These are phyloP conservation scores for Multifurca ochricompacta DNA, from an alignment of 768 basidiomycete species.

Conservation along the genomic window DNA sequence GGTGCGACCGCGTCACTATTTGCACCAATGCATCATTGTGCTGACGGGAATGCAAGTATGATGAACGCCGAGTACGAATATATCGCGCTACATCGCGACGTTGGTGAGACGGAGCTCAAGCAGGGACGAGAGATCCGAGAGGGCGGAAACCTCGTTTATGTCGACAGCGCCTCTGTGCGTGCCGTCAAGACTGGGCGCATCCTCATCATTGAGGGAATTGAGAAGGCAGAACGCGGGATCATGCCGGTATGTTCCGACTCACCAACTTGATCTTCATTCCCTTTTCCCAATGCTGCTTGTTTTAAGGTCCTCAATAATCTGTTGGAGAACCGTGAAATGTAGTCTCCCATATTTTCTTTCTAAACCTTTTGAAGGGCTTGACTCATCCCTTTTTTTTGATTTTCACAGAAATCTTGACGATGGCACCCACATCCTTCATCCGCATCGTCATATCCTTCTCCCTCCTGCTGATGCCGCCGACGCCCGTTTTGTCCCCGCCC, in stretches of 20 bases:
- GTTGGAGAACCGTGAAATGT: conserved; percentile 67
- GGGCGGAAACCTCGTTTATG: conserved; percentile 57
- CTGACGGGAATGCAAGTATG: conserved; percentile 30
- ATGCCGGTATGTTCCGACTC: conserved; percentile 51
- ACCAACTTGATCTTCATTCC: background rate
- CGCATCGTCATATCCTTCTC: conserved; percentile 48
- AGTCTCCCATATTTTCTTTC: too few species aligned
- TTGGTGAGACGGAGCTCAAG: conserved; percentile 67
- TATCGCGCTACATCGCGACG: conserved; percentile 57
- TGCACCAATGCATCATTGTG: background rate
- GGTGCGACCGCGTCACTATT: conserved; percentile 29
- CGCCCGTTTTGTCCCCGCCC: conserved; percentile 53
- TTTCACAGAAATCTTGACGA: conserved; percentile 54
- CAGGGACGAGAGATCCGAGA: conserved; percentile 58
- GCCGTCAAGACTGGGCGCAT: conserved; percentile 60
- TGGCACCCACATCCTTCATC: conserved; percentile 61
- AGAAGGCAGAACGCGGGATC: conserved; percentile 65
- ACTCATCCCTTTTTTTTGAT: too few species aligned
- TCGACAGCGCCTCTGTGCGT: conserved; percentile 58
- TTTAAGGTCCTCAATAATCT: conserved; percentile 55
- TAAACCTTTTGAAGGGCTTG: too few species aligned
- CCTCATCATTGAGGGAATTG: conserved; percentile 61
- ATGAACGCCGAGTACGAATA: conserved; percentile 66
- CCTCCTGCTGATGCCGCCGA: conserved; percentile 18
- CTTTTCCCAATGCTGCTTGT: background rate